Conservation (phyloP, 2,329 filamentous ascomycete genomes). For the Metarhizium guizhouense region DNA sequence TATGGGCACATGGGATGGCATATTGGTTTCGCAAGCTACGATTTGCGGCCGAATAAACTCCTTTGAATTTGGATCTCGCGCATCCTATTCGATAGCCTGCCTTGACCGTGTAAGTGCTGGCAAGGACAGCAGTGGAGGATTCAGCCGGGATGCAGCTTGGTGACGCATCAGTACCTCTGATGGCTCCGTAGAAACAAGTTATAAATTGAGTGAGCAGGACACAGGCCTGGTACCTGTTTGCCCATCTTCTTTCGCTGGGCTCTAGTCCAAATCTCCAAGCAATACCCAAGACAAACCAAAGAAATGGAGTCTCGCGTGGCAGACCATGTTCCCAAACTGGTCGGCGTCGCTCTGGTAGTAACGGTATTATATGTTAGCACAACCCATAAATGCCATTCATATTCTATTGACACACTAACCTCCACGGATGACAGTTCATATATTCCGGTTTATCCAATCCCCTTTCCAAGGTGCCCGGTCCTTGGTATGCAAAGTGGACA, state of each 20-base stretch:
- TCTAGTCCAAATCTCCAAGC: background rate
- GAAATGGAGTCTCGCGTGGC: background rate
- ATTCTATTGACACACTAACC: background rate
- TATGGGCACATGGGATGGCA: background rate
- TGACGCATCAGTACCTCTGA: no score
- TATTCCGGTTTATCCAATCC: conserved; percentile 3
- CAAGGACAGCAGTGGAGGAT: background rate
- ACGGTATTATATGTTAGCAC: conserved; percentile 1
- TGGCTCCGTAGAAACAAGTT: background rate
- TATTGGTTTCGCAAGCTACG: background rate
- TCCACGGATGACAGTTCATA: background rate
- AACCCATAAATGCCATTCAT: background rate
- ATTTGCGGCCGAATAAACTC: background rate
- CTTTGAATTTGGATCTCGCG: background rate
- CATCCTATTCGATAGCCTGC: background rate
- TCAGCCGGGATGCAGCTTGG: no score
- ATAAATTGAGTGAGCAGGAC: background rate
- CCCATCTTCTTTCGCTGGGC: background rate
- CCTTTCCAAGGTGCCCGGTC: conserved; percentile 13
- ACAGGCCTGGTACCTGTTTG: background rate
- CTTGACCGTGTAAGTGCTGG: background rate
- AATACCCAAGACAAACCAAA: background rate
- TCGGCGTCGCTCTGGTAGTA: background rate
- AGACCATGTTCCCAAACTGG: background rate
- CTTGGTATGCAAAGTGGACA: conserved; percentile 17